A percentile compares a stretch with the other conserved stretches of the same genome.
phyloP scores from a whole-genome alignment of 2,329 filamentous ascomycete species.

The Beauveria varroae region DNA sequence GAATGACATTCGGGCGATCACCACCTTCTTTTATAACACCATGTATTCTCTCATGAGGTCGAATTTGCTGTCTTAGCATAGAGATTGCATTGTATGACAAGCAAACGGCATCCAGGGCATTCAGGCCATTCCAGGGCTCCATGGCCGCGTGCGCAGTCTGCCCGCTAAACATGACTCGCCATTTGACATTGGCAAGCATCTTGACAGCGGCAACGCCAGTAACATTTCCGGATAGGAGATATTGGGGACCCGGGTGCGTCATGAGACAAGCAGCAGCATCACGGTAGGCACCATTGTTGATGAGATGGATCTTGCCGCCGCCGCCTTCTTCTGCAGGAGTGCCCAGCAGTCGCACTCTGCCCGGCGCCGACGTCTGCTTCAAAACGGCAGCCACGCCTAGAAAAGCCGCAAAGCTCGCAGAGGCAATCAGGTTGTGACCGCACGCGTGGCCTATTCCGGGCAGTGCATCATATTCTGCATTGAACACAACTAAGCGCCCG shows the following conservation, averaged over 20 bases:
- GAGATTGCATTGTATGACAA: conserved; percentile 32
- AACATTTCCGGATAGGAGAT: conserved; percentile 12
- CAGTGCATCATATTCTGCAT: conserved; percentile 26
- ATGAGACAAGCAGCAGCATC: conserved; percentile 19
- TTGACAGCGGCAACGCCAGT: conserved; percentile 20
- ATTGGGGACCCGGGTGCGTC: conserved; percentile 15
- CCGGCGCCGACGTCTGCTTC: conserved; percentile 19
- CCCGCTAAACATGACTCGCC: conserved; percentile 30
- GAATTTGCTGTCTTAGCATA: conserved; percentile 42
- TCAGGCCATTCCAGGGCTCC: conserved; percentile 42
- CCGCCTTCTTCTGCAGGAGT: conserved; percentile 36
- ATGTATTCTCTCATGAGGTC: conserved; percentile 41
- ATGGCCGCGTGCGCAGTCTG: conserved; percentile 39
- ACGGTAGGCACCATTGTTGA: conserved; percentile 22
- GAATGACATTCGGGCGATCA: conserved; percentile 34
- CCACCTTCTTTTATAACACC: conserved; percentile 36
- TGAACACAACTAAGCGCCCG: conserved; percentile 26
- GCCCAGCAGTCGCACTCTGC: conserved; percentile 31
- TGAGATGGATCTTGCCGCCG: conserved; percentile 35
- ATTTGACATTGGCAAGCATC: conserved; percentile 24
- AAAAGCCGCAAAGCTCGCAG: conserved; percentile 24
- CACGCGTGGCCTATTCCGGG: conserved; percentile 30
- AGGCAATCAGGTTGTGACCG: conserved; percentile 24
- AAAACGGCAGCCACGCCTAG: conserved; percentile 24
- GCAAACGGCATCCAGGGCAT: conserved; percentile 42